phyloP scores from a whole-genome alignment of 2,329 filamentous ascomycete species.

The Neurospora sp. region DNA sequence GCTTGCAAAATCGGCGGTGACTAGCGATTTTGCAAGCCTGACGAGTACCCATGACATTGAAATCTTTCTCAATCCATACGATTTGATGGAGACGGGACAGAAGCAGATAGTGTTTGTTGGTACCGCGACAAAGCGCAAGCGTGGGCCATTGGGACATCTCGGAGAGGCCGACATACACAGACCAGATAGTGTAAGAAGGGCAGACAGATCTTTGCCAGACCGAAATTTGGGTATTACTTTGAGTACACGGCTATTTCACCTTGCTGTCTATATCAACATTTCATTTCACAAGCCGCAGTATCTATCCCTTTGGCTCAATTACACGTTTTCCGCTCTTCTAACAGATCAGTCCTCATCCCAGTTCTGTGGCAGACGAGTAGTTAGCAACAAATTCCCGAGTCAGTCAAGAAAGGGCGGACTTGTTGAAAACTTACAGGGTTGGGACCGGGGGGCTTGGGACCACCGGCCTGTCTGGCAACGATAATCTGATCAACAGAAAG shows the following conservation, averaged over 20 bases:
- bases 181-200: neutral
- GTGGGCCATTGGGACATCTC: too few relatives aligned
- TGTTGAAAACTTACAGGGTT: slow-evolving; percentile 45
- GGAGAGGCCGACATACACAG: too few relatives aligned
- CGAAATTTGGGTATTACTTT: neutral
- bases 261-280: slow-evolving; percentile 4
- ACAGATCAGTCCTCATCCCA: slow-evolving; percentile 50
- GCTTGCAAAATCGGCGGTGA: too few relatives aligned
- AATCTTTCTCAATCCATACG: too few relatives aligned
- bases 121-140: too few relatives aligned
- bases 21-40: too few relatives aligned
- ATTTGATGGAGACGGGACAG: too few relatives aligned
- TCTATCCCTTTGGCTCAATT: neutral
- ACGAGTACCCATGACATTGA: too few relatives aligned
- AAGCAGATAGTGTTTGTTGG: too few relatives aligned
- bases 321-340: neutral
- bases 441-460: slow-evolving; percentile 90
- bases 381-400: neutral
- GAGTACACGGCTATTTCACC: neutral
- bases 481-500: slow-evolving; percentile 98
- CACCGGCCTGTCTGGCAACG: slow-evolving; percentile 91
- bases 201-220: neutral
- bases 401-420: neutral
- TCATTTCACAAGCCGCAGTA: neutral
- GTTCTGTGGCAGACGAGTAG: slow-evolving; percentile 26